Percentiles rank a stretch among this genome's conserved stretches.
phyloP scores from a whole-genome alignment of 768 basidiomycete species.

The Rhizopogon vinicolor region DNA sequence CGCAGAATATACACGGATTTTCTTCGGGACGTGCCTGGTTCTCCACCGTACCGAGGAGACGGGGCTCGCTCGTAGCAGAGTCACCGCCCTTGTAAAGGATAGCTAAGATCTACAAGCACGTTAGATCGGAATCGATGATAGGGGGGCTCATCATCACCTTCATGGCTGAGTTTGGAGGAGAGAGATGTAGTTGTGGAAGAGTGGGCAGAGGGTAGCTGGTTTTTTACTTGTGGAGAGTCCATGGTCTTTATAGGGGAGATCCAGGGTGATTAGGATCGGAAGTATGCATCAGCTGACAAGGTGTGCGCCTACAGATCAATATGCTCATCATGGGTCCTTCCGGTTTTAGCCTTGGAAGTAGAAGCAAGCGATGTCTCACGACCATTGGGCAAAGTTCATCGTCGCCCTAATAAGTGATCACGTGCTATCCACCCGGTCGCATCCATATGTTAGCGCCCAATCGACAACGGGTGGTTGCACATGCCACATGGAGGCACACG shows the following conservation, averaged over 20 bases:
- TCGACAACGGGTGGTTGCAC: not conserved
- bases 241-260: conserved; percentile 15
- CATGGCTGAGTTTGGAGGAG: conserved; percentile 25
- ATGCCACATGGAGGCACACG: not conserved
- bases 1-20: not conserved
- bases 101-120: conserved; percentile 52
- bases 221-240: not conserved
- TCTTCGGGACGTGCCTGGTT: conserved; percentile 49
- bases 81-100: conserved; percentile 68
- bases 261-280: conserved; percentile 4
- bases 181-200: conserved; percentile 4
- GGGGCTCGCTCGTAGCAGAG: conserved; percentile 64
- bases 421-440: conserved; percentile 5
- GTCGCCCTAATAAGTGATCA: conserved; percentile 4
- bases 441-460: not conserved
- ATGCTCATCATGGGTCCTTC: not conserved
- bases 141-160: conserved; percentile 29
- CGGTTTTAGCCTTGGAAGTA: conserved; percentile 2
- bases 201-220: conserved; percentile 7
- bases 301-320: not conserved
- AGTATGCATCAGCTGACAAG: conserved; percentile 13
- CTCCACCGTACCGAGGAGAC: conserved; percentile 76
- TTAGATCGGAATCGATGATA: not conserved
- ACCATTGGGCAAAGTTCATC: not conserved
- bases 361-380: not conserved